A percentile compares a stretch with the other conserved stretches of the same genome.
phyloP scores from a whole-genome alignment of 2,329 filamentous ascomycete genomes.

The Decorospora gaudefroyi region DNA sequence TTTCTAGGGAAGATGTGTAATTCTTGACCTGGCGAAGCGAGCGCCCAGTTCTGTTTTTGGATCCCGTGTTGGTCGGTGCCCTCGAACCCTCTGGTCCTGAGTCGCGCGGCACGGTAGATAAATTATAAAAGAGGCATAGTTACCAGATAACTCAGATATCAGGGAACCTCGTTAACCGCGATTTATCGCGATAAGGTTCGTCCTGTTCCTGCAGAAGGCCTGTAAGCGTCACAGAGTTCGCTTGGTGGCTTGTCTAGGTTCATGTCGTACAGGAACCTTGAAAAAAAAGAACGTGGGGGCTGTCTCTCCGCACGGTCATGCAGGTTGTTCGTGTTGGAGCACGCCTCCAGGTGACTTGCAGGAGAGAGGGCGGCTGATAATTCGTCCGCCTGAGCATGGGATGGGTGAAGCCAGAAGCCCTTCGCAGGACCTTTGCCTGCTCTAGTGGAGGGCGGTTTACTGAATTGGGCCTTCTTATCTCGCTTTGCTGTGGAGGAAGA shows the following conservation, averaged over 20 bases:
- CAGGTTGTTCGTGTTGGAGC: conserved; percentile 17
- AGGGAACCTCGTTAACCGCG: conserved; percentile 14
- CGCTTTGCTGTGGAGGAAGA: conserved; percentile 22
- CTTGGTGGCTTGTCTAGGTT: conserved; percentile 13
- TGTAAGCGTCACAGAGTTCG: conserved; percentile 26
- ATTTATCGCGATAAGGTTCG: conserved; percentile 19
- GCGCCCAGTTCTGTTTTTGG: conserved; percentile 22
- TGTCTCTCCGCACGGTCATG: conserved; percentile 17
- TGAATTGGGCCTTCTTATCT: conserved; percentile 33
- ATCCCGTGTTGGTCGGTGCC: conserved; percentile 12
- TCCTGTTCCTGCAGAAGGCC: conserved; percentile 33
- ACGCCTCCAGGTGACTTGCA: conserved; percentile 36
- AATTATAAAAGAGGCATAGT: conserved; percentile 1
- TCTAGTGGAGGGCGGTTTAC: conserved; percentile 20
- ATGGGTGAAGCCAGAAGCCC: conserved; percentile 8
- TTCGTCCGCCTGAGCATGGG: conserved; percentile 13
- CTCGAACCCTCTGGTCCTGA: conserved; percentile 11
- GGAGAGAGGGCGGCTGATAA: conserved; percentile 20
- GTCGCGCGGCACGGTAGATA: conserved; percentile 13
- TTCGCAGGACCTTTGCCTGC: conserved; percentile 22
- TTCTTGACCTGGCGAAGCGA: too few species aligned
- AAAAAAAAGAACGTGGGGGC: conserved; percentile 40
- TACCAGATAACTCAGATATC: conserved; percentile 10
- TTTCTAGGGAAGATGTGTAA: too few species aligned
- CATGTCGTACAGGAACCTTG: conserved; percentile 20